Base-by-base conservation (phyloP, 2,329 filamentous ascomycete genomes). In the Talaromyces albobiverticillius region DNA sequence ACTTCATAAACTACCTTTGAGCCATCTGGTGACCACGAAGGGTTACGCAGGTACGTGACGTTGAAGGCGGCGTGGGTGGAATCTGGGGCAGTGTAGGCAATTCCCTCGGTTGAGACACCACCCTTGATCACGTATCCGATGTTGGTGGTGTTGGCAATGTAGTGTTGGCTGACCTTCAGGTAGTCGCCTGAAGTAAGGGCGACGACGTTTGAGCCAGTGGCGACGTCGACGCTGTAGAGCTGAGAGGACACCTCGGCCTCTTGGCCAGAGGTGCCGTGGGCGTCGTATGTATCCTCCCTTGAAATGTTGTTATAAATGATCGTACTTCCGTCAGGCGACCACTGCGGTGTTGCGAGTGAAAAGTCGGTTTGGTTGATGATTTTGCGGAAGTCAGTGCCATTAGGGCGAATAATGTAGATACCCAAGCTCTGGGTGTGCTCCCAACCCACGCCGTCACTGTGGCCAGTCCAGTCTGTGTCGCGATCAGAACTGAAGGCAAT, bases 401-500 rank as follows among this genome's bases (percentile, higher is more conserved):
- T 20, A 5, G 26, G 45, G 26, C 29, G 29, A 16, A 47, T 23
- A 3, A 32, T 23, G n/a, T 47, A 47, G 18, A 47, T 34, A 0
- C 71, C 71, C 3, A 76, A 62, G 16, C 65, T 62, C 54, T 76
- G 73, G 0, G 72, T 71, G 53, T 76, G 73, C 52, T 75, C 66
- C 73, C 73, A 75, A 25, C 74, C 62, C 4, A 67, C 65, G 16
- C 72, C 67, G 50, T 71, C 67, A 11, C 70, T 67, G 53, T 77
- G 73, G 0, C 74, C 73, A 3, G 64, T 65, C 74, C 73, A 76
- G 14, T 62, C 61, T 1, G 73, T 75, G 50, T 76, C 75, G 25
- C 69, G 67, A 46, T 76, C 72, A 2, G 73, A 76, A 11, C 65
- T 65, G 51, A 76, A 76, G 2, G 64, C 68, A 50, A 76, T n/a